Conservation (phyloP, 371 early-diverging fungal species). For the Fennellomyces sp. region DNA sequence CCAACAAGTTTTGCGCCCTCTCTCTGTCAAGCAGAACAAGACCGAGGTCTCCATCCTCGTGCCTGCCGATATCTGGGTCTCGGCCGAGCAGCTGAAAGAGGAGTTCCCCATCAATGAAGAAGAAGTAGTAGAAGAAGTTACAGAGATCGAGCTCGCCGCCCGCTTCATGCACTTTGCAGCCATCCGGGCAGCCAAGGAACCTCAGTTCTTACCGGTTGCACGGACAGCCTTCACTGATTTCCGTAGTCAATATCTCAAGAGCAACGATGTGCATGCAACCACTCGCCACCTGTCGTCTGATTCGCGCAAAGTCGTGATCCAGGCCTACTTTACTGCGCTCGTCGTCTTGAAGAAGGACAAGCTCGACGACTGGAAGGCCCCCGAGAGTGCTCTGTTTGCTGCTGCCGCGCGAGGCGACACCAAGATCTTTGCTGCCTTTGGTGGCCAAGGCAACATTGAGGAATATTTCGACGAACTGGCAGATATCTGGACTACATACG, state of each 20-base stretch:
- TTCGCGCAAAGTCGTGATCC: constrained; percentile 68
- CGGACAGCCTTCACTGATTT: constrained; percentile 81
- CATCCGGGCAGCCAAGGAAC: constrained; percentile 57
- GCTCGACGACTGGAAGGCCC: constrained; percentile 46
- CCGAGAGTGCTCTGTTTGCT: constrained; percentile 65
- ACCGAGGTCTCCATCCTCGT: constrained; percentile 85
- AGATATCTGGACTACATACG: constrained; percentile 80
- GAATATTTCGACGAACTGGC: constrained; percentile 95
- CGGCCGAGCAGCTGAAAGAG: constrained; percentile 89
- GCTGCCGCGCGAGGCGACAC: constrained; percentile 72
- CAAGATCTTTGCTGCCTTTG: constrained; percentile 87
- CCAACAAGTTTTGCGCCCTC: constrained; percentile 69
- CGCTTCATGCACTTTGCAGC: constrained; percentile 76
- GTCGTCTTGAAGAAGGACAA: constrained; percentile 63
- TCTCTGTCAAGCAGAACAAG: constrained; percentile 79
- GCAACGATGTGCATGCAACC: constrained; percentile 87
- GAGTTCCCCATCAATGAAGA: constrained; percentile 64
- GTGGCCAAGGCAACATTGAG: constrained; percentile 96
- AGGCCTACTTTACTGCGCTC: constrained; percentile 83
- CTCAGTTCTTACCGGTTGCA: constrained; percentile 74
- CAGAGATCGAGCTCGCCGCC: constrained; percentile 78
- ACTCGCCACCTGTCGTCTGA: constrained; percentile 62
- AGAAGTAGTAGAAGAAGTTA: constrained; percentile 54
- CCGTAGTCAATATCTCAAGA: constrained; percentile 71
- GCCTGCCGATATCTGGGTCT: constrained; percentile 85